phyloP scores from a whole-genome alignment of 1,139 yeast species.

The Eremothecium coryli region DNA sequence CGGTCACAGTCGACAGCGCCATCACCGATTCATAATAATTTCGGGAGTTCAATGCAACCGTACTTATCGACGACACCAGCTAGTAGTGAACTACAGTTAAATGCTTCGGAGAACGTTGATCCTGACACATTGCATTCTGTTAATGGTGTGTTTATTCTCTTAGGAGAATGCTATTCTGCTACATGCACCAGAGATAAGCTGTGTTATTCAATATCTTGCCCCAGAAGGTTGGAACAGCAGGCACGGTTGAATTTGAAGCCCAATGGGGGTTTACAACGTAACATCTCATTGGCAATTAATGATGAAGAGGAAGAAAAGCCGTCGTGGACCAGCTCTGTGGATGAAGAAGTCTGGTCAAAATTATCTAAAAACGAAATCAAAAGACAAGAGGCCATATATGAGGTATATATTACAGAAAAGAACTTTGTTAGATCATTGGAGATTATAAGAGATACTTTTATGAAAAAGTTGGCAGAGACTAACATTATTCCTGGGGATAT shows the following conservation, averaged over 20 bases:
- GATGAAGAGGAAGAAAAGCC: conserved; percentile 77
- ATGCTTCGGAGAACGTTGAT: conserved; percentile 10
- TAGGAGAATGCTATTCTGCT: conserved; percentile 94
- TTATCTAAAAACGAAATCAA: conserved; percentile 80
- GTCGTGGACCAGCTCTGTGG: conserved; percentile 90
- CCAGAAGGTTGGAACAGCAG: conserved; percentile 90
- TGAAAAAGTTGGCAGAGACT: conserved; percentile 77
- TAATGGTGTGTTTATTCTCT: conserved; percentile 84
- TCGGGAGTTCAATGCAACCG: conserved; percentile 10
- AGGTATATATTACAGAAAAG: conserved; percentile 86
- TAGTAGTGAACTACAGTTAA: conserved; percentile 9
- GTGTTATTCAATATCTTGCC: conserved; percentile 96
- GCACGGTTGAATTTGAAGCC: conserved; percentile 85
- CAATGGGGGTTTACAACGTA: conserved; percentile 76
- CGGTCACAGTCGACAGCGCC: conserved; percentile 13
- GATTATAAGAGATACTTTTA: conserved; percentile 87
- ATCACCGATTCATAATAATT: conserved; percentile 8
- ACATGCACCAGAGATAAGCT: conserved; percentile 83
- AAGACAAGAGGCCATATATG: conserved; percentile 92
- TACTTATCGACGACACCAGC: conserved; percentile 23
- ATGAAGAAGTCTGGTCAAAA: conserved; percentile 66
- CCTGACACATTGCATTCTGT: conserved; percentile 34
- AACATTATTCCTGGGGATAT: conserved; percentile 83
- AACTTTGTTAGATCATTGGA: conserved; percentile 93
- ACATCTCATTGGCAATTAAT: conserved; percentile 69